Evolutionary conservation across 1,284 basidiomycete genomes (phyloP).

Genomic region (Boletus mariae): DNA sequence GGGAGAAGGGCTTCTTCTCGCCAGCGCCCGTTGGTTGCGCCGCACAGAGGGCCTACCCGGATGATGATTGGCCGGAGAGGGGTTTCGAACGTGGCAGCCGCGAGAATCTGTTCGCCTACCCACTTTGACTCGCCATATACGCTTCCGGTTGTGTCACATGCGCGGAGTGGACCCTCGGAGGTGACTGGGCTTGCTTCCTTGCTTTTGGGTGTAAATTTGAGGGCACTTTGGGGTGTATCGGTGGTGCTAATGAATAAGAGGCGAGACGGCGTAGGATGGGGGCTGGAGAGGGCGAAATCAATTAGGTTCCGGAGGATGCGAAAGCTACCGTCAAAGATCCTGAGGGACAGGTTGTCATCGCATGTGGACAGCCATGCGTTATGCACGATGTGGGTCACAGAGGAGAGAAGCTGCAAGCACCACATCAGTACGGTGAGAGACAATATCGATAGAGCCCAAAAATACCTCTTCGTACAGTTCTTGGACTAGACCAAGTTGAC

Average conservation of each 20-base stretch:
- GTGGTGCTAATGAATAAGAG: slow-evolving; percentile 38
- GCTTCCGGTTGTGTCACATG: slow-evolving; percentile 30
- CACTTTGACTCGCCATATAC: slow-evolving; percentile 45
- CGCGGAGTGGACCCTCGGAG: slow-evolving; percentile 12
- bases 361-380: slow-evolving; percentile 29
- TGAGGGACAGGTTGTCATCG: not conserved
- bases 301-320: slow-evolving; percentile 38
- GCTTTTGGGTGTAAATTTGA: not conserved
- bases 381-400: slow-evolving; percentile 26
- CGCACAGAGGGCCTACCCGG: slow-evolving; percentile 40
- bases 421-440: not conserved
- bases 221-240: slow-evolving; percentile 3
- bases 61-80: slow-evolving; percentile 31
- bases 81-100: slow-evolving; percentile 18
- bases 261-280: slow-evolving; percentile 21
- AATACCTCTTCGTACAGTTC: slow-evolving; percentile 1
- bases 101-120: slow-evolving; percentile 40
- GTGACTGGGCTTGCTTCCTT: not conserved
- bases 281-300: slow-evolving; percentile 37
- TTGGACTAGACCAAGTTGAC: slow-evolving; percentile 10
- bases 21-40: slow-evolving; percentile 28
- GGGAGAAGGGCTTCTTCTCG: slow-evolving; percentile 30
- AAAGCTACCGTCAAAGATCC: not conserved
- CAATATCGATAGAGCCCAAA: not conserved
- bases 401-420: slow-evolving; percentile 13